These are phyloP conservation scores for Mycena amicta DNA, from an alignment of 768 basidiomycete species.

Conservation along the genomic window DNA sequence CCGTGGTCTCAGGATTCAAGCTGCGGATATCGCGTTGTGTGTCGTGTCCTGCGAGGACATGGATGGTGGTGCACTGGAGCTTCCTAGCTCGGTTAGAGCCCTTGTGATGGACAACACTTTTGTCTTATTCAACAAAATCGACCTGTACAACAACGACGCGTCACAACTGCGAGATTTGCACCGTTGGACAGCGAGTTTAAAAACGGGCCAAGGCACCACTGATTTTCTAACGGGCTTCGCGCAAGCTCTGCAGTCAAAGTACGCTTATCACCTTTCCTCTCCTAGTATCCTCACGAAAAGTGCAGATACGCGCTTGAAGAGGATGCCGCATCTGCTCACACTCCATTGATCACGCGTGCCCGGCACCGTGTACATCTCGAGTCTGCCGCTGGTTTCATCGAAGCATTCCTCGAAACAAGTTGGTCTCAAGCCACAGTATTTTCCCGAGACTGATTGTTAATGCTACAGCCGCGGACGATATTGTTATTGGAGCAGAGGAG, in stretches of 20 bases:
- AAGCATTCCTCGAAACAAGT: constrained; percentile 59
- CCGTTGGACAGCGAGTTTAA: constrained; percentile 67
- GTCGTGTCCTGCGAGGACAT: constrained; percentile 71
- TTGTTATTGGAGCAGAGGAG: constrained; percentile 86
- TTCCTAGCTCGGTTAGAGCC: constrained; percentile 50
- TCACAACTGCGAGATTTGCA: constrained; percentile 7
- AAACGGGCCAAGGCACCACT: constrained; percentile 55
- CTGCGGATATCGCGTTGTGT: constrained; percentile 76
- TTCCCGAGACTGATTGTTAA: constrained; percentile 3
- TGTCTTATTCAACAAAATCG: constrained; percentile 80
- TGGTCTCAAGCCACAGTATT: constrained; percentile 19
- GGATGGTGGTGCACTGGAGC: constrained; percentile 5
- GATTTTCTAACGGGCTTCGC: constrained; percentile 65
- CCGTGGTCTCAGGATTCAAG: constrained; percentile 50
- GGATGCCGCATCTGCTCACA: constrained; percentile 29
- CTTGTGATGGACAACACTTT: constrained; percentile 62
- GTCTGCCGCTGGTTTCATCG: constrained; percentile 59
- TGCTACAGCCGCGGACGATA: constrained; percentile 57
- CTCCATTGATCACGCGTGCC: constrained; percentile 75
- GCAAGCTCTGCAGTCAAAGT: constrained; percentile 53
- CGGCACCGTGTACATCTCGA: constrained; percentile 81
- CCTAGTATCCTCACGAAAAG: not conserved
- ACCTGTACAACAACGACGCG: constrained; percentile 38
- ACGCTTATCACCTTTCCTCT: constrained; percentile 13
- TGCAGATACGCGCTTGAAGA: constrained; percentile 32